Conservation (phyloP, 192 early-diverging fungal genomes). For the Backusella parvicylindrica region DNA sequence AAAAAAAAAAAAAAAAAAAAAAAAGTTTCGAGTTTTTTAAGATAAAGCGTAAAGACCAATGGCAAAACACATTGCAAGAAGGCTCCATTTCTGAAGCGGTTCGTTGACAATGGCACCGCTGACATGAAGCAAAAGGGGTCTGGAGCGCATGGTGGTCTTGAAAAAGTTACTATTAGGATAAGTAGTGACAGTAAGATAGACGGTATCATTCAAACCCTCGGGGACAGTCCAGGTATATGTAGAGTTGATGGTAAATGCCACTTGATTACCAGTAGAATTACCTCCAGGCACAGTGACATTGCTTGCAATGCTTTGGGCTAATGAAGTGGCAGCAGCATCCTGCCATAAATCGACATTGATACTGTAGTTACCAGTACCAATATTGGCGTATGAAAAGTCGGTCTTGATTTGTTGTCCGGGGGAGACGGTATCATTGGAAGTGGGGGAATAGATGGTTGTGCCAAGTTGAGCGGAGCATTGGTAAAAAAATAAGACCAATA, state of each 20-base stretch:
- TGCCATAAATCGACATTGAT: constrained; percentile 15
- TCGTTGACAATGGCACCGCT: background rate
- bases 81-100: background rate
- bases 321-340: background rate
- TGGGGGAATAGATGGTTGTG: constrained; percentile 13
- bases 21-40: background rate
- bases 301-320: constrained; percentile 3
- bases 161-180: background rate
- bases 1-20: background rate
- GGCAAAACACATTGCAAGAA: background rate
- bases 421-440: constrained; percentile 8
- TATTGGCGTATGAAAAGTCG: constrained; percentile 15
- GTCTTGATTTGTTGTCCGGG: constrained; percentile 18
- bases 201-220: background rate
- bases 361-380: constrained; percentile 23
- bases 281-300: constrained; percentile 8
- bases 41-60: background rate
- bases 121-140: constrained; percentile 4
- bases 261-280: constrained; percentile 14
- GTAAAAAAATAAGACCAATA: background rate
- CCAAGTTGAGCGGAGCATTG: constrained; percentile 18
- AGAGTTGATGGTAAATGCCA: background rate
- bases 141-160: background rate
- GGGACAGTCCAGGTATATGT: constrained; percentile 22
- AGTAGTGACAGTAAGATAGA: constrained; percentile 8